Evolutionary conservation across 1,139 yeast genomes (phyloP).

Genomic region (Debaryomyces robertsiae): DNA sequence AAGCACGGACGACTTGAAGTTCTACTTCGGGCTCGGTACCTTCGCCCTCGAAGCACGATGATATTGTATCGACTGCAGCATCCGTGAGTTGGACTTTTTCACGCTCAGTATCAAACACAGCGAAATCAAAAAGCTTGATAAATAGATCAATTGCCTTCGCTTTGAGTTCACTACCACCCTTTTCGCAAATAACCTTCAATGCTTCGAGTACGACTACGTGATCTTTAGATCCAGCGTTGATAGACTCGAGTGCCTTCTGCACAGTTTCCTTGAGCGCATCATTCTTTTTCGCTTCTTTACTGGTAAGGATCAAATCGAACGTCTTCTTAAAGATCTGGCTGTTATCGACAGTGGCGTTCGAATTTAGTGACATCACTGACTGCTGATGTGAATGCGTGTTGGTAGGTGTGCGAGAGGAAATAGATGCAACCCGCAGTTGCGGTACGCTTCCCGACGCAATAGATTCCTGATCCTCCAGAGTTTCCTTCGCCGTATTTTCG

Average conservation of each 20-base stretch:
- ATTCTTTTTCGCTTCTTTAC: slow-evolving; percentile 47
- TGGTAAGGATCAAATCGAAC: slow-evolving; percentile 35
- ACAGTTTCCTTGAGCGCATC: slow-evolving; percentile 33
- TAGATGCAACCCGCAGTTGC: slow-evolving; percentile 7
- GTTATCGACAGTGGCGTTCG: slow-evolving; percentile 38
- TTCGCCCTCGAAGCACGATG: slow-evolving; percentile 88
- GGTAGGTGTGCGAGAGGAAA: slow-evolving; percentile 5
- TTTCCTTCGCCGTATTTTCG: slow-evolving; percentile 1
- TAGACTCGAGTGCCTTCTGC: slow-evolving; percentile 41
- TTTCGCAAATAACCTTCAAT: slow-evolving; percentile 43
- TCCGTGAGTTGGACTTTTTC: slow-evolving; percentile 67
- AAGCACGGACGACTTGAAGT: slow-evolving; percentile 87
- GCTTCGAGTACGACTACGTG: slow-evolving; percentile 43
- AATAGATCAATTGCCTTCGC: slow-evolving; percentile 47
- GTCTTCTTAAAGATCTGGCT: slow-evolving; percentile 42
- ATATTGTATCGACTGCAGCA: slow-evolving; percentile 81
- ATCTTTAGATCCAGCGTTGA: slow-evolving; percentile 32
- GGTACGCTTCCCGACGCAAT: slow-evolving; percentile 4
- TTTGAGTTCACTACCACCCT: slow-evolving; percentile 35
- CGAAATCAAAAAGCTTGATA: slow-evolving; percentile 48
- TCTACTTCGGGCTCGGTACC: slow-evolving; percentile 89
- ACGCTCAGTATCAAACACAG: slow-evolving; percentile 38
- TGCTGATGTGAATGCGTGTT: slow-evolving; percentile 20
- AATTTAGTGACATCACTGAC: slow-evolving; percentile 26
- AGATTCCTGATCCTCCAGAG: slow-evolving; percentile 3